Evolutionary conservation across 2,329 filamentous ascomycete species (phyloP), one percentile per base, ranked within the genome.

Genomic region (Dactylellina sp.): DNA sequence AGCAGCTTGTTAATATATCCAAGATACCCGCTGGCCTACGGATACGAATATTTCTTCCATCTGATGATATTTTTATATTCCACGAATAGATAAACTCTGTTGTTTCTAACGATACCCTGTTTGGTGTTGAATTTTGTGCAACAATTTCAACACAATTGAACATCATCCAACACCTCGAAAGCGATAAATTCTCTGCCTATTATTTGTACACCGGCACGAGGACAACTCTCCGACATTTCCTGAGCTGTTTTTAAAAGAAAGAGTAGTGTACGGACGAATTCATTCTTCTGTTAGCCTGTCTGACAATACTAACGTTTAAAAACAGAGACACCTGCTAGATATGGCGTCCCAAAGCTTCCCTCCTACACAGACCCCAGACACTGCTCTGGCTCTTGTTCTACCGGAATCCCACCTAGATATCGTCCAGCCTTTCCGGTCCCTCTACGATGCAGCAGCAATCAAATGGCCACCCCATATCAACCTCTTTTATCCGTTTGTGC

Each of bases 381-480:
- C 68, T 0, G 68, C 68, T 47, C 55, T 72, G 25, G 68, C 68
- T 25, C 60, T 72, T 20, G 68, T 72, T 20, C 60, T 72, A 75
- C 81, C 0, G 77, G 84, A 2, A 79, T 89, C 57, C 83, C 89
- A 76, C 80, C 81, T 12, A 80, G 46, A 61, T 16, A 46, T 63
- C 20, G 49, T 75, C 35, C 71, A 75, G 28, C 71, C 61, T 12
- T 49, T 91, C 1, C 85, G 89, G 47, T 83, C 82, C n/a, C 81
- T 88, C 11, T 88, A 90, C 80, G 89, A 91, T 79, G 87, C 86
- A 72, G 83, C 85, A 0, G 86, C 85, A 76, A 82, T 82, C 24
- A 86, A 83, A 80, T 91, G 89, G 89, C 88, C 88, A 2, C 86
- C 88, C 11, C 89, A 90, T 76, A 79, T 90, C 77, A 91, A 90